Conservation (phyloP, 371 early-diverging fungal genomes). For the Mortierella sp. region DNA sequence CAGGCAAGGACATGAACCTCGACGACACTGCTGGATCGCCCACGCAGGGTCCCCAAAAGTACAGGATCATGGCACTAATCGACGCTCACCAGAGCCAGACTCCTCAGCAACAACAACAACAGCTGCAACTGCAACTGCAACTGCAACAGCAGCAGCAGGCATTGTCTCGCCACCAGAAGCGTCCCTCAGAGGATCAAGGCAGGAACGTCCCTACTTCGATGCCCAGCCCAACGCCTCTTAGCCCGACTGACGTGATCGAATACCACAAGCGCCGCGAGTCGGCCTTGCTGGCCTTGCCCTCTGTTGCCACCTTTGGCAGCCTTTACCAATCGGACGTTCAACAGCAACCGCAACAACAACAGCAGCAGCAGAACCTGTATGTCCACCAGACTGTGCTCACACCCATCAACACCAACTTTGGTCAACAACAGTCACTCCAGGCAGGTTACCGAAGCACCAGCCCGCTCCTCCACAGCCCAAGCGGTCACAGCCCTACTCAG, state of each 20-base stretch:
- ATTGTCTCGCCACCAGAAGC: slow-evolving; percentile 8
- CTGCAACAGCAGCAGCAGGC: slow-evolving; percentile 27
- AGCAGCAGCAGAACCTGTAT: slow-evolving; percentile 19
- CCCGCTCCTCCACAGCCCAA: slow-evolving; percentile 37
- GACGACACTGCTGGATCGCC: slow-evolving; percentile 22
- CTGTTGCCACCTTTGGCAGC: slow-evolving; percentile 17
- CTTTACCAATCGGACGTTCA: background rate
- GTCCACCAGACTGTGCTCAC: slow-evolving; percentile 19
- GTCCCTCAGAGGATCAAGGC: slow-evolving; percentile 16
- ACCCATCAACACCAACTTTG: slow-evolving; percentile 9
- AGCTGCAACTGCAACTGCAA: slow-evolving; percentile 22
- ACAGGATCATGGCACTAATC: slow-evolving; percentile 52
- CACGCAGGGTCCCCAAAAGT: slow-evolving; percentile 51
- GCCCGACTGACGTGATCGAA: slow-evolving; percentile 34
- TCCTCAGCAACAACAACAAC: slow-evolving; percentile 27
- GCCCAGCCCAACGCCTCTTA: slow-evolving; percentile 38
- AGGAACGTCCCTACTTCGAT: slow-evolving; percentile 10
- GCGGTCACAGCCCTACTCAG: slow-evolving; percentile 27
- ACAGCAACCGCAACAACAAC: slow-evolving; percentile 18
- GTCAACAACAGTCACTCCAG: slow-evolving; percentile 22
- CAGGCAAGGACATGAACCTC: slow-evolving; percentile 5
- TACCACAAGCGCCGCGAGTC: slow-evolving; percentile 40
- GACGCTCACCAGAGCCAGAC: slow-evolving; percentile 50
- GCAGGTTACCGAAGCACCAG: slow-evolving; percentile 35
- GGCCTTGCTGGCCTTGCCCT: slow-evolving; percentile 20